phyloP scores from a whole-genome alignment of 2,329 filamentous ascomycete species.

The Biscogniauxia mediterranea region DNA sequence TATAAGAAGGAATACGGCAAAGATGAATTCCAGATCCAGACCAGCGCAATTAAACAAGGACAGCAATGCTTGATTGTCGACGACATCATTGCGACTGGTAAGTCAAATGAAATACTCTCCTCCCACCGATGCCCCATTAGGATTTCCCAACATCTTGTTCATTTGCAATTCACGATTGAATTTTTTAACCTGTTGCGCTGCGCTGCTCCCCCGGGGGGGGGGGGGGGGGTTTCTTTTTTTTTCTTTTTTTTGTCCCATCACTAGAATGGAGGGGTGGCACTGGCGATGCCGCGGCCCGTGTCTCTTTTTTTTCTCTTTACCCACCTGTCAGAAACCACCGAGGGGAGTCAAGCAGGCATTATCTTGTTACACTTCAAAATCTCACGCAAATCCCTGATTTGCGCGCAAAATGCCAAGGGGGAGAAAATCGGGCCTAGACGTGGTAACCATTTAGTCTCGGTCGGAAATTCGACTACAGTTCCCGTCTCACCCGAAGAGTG shows the following conservation, averaged over 20 bases:
- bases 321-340: not conserved
- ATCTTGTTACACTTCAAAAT: not conserved
- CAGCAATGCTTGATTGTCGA: constrained; percentile 93
- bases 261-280: not conserved
- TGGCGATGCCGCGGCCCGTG: not conserved
- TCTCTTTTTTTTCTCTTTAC: not conserved
- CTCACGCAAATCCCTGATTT: not conserved
- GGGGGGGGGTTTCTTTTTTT: no score
- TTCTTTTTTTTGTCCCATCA: not conserved
- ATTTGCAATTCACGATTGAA: not conserved
- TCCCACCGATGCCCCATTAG: constrained; percentile 3
- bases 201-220: no score
- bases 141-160: not conserved
- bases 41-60: constrained; percentile 76
- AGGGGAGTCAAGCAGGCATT: not conserved
- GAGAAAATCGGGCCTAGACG: not conserved
- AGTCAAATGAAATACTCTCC: constrained; percentile 34
- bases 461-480: not conserved
- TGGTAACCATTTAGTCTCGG: not conserved
- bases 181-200: no score
- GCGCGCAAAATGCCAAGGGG: not conserved
- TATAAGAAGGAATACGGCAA: constrained; percentile 96
- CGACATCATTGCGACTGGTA: constrained; percentile 98
- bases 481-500: not conserved
- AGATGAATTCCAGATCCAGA: constrained; percentile 96